Evolutionary conservation across 2,329 filamentous ascomycete species (phyloP).

Genomic region (Alternaria postmessia): DNA sequence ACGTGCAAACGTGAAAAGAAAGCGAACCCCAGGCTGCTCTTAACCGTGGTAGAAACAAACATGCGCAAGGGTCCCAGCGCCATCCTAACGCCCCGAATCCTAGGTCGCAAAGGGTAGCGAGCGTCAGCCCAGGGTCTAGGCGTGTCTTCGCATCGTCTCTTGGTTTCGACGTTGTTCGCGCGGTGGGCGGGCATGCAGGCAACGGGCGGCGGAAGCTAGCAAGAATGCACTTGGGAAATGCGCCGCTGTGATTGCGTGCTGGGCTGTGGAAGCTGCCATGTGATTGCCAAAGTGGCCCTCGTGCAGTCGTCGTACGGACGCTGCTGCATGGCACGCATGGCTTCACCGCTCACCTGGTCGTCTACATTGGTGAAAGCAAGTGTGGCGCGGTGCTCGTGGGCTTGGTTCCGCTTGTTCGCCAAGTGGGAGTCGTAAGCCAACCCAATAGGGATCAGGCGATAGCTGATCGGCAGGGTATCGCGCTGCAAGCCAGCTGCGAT

Average conservation of each 20-base stretch:
- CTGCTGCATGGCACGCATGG: conserved; percentile 1
- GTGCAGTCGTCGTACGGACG: neutral
- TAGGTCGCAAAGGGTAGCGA: conserved; percentile 4
- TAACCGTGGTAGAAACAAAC: neutral
- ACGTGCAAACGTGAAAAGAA: neutral
- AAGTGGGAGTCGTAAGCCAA: neutral
- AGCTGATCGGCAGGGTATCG: neutral
- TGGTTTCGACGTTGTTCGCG: neutral
- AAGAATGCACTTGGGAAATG: neutral
- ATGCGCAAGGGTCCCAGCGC: neutral
- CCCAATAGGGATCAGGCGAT: conserved; percentile 2
- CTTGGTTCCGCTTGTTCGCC: conserved; percentile 1
- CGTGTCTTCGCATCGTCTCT: conserved; percentile 3
- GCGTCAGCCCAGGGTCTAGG: conserved; percentile 6
- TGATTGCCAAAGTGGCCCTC: neutral
- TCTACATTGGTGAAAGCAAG: neutral
- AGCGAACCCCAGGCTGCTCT: neutral
- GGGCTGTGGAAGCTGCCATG: neutral
- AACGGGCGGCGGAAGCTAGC: conserved; percentile 5
- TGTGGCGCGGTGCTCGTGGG: neutral
- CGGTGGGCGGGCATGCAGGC: neutral
- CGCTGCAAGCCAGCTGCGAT: neutral
- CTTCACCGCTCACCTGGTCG: neutral
- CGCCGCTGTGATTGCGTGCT: neutral
- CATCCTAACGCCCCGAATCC: neutral